Percentiles rank a stretch among this genome's conserved stretches.
Conservation (phyloP, 768 basidiomycete species). For the Neoboletus subvelutipes region DNA sequence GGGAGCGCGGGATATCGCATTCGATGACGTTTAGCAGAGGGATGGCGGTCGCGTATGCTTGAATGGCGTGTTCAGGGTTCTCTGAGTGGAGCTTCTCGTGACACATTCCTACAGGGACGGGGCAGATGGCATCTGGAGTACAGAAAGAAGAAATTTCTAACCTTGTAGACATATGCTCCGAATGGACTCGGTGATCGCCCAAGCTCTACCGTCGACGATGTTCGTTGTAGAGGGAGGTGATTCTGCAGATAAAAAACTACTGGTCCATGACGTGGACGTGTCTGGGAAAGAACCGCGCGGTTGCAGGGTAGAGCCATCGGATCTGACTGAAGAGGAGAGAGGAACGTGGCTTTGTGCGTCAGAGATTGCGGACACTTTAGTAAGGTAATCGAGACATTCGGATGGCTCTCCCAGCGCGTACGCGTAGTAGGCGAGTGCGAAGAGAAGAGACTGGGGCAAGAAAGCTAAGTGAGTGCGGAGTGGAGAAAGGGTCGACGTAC, state of each 20-base stretch:
- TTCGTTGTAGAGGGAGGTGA: slow-evolving; percentile 46
- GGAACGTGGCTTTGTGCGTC: slow-evolving; percentile 58
- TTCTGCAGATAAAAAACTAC: slow-evolving; percentile 47
- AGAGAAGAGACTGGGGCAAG: slow-evolving; percentile 55
- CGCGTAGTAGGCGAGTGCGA: slow-evolving; percentile 75
- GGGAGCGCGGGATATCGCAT: slow-evolving; percentile 43
- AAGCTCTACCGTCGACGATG: slow-evolving; percentile 66
- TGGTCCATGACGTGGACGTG: slow-evolving; percentile 49
- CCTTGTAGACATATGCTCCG: slow-evolving; percentile 80
- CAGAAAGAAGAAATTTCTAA: slow-evolving; percentile 30
- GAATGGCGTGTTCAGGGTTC: slow-evolving; percentile 51
- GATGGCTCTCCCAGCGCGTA: slow-evolving; percentile 70
- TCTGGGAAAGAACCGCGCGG: slow-evolving; percentile 35
- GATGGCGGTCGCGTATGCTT: slow-evolving; percentile 52
- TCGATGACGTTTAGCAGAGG: slow-evolving; percentile 53
- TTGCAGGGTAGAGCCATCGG: slow-evolving; percentile 39
- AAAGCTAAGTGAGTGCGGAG: slow-evolving; percentile 3
- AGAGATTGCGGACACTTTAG: slow-evolving; percentile 51
- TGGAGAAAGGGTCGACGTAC: slow-evolving; percentile 41
- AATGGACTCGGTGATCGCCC: slow-evolving; percentile 71
- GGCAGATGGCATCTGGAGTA: not conserved
- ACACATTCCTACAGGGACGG: slow-evolving; percentile 61
- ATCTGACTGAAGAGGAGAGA: slow-evolving; percentile 40
- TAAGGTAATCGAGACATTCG: slow-evolving; percentile 61
- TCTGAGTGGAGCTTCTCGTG: slow-evolving; percentile 57